Conservation (phyloP, 192 early-diverging fungal species). For the Backusella luteola region DNA sequence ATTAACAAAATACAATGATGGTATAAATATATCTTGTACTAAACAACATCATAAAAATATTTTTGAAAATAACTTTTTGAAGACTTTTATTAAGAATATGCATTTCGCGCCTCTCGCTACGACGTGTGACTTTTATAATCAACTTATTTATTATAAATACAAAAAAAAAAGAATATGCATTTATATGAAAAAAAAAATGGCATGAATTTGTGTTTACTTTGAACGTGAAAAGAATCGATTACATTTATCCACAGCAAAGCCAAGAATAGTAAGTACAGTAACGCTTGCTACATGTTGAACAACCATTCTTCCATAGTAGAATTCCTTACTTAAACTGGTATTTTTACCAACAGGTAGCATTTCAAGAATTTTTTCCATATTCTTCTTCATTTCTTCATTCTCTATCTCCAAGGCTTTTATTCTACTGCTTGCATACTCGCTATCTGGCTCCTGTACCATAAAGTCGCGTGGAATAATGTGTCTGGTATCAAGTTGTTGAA, state of each 20-base stretch:
- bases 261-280: not conserved
- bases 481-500: not conserved
- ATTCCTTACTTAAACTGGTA: not conserved
- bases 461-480: not conserved
- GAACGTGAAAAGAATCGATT: not conserved
- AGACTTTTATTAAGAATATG: not conserved
- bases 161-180: not conserved
- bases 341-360: not conserved
- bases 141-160: too few relatives aligned
- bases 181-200: not conserved
- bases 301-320: not conserved
- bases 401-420: not conserved
- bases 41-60: too few relatives aligned
- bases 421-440: not conserved
- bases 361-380: not conserved
- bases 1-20: too few relatives aligned
- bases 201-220: not conserved
- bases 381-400: not conserved
- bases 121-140: too few relatives aligned
- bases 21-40: too few relatives aligned
- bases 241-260: not conserved
- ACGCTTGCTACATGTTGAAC: not conserved
- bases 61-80: not conserved
- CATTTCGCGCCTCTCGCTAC: too few relatives aligned
- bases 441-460: not conserved